A percentile compares a stretch with the other conserved stretches of the same genome.
phyloP scores from a whole-genome alignment of 768 basidiomycete genomes.

The Tricholomella constricta region DNA sequence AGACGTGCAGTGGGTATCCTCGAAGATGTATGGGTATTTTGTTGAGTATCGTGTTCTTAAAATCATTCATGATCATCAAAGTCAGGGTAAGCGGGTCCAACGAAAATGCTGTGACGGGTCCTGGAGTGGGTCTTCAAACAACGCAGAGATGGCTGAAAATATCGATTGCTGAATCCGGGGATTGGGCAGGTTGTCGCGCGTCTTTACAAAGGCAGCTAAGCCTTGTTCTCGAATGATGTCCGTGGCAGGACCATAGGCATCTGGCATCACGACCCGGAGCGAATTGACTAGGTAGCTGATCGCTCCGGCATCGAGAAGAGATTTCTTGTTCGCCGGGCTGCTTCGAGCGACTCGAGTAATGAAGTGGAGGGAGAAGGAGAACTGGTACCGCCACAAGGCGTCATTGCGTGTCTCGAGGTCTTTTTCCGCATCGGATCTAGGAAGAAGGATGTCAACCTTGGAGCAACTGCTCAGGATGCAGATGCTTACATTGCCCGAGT shows the following conservation, averaged over 20 bases:
- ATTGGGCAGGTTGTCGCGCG: not conserved
- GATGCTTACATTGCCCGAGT: slow-evolving; percentile 7
- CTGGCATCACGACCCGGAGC: slow-evolving; percentile 8
- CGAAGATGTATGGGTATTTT: too few relatives aligned
- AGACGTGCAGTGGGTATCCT: too few relatives aligned
- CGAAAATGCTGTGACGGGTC: too few relatives aligned
- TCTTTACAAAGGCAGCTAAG: slow-evolving; percentile 3
- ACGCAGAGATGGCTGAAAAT: slow-evolving; percentile 8
- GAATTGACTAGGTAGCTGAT: slow-evolving; percentile 8
- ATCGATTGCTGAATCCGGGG: slow-evolving; percentile 10
- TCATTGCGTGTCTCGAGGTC: not conserved
- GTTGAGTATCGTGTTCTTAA: too few relatives aligned
- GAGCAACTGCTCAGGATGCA: not conserved
- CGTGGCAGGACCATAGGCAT: not conserved
- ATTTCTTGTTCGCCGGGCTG: not conserved
- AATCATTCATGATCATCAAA: too few relatives aligned
- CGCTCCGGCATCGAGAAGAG: slow-evolving; percentile 13
- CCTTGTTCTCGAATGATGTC: slow-evolving; percentile 10
- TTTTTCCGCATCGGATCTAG: not conserved
- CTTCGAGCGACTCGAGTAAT: slow-evolving; percentile 8
- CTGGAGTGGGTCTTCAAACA: not conserved
- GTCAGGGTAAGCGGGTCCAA: too few relatives aligned
- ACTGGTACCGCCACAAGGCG: slow-evolving; percentile 8
- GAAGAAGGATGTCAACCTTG: not conserved
- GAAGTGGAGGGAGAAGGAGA: slow-evolving; percentile 15